Evolutionary conservation across 495 filamentous ascomycete genomes (phyloP).

Genomic region (Aspergillus panamensis): DNA sequence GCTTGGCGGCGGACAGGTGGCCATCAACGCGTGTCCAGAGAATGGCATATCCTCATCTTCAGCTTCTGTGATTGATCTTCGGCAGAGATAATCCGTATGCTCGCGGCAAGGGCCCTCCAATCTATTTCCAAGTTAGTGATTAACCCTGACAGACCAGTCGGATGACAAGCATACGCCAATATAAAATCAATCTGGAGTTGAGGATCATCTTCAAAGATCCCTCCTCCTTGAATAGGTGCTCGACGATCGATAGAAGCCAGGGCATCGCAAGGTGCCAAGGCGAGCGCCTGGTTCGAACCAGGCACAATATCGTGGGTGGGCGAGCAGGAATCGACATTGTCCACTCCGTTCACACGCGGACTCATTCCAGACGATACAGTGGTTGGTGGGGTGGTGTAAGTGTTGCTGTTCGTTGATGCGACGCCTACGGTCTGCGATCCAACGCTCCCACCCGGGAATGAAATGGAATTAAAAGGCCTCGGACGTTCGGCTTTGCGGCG

Average conservation of each 20-base stretch:
- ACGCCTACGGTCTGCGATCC: slow-evolving; percentile 32
- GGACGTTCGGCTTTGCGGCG: slow-evolving; percentile 37
- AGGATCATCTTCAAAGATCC: slow-evolving; percentile 68
- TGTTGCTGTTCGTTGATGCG: slow-evolving; percentile 25
- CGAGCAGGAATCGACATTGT: slow-evolving; percentile 37
- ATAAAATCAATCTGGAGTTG: slow-evolving; percentile 95
- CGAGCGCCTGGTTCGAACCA: slow-evolving; percentile 32
- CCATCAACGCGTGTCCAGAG: slow-evolving; percentile 87
- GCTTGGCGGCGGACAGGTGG: slow-evolving; percentile 70
- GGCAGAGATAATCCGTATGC: slow-evolving; percentile 70
- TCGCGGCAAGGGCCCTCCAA: slow-evolving; percentile 94
- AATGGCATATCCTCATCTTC: slow-evolving; percentile 51
- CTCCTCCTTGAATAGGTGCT: slow-evolving; percentile 39
- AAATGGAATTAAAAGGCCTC: slow-evolving; percentile 30
- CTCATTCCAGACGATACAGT: slow-evolving; percentile 37
- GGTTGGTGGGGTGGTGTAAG: slow-evolving; percentile 39
- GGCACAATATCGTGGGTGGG: slow-evolving; percentile 31
- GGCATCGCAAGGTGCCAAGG: slow-evolving; percentile 28
- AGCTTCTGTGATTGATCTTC: slow-evolving; percentile 44
- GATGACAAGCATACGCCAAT: slow-evolving; percentile 68
- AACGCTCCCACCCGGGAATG: slow-evolving; percentile 35
- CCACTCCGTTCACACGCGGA: slow-evolving; percentile 31
- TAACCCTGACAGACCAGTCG: background rate
- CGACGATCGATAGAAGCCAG: slow-evolving; percentile 31
- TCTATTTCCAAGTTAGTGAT: slow-evolving; percentile 34